Conservation (phyloP, 129 eudicot species). For the Flaveria trinervia region DNA sequence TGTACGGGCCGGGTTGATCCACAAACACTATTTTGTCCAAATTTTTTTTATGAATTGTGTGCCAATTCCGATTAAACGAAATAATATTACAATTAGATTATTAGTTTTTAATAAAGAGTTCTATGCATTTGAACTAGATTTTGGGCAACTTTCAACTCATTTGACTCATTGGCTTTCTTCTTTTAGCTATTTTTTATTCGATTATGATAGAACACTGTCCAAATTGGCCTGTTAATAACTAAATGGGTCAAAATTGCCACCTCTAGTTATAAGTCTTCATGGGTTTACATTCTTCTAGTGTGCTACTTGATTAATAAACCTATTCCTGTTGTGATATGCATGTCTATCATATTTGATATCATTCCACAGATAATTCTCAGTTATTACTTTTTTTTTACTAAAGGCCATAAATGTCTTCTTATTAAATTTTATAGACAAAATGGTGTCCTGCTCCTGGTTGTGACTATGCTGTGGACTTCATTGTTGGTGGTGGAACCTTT, state of each 20-base stretch:
- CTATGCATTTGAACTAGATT: neutral
- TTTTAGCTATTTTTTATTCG: neutral
- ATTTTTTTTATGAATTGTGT: neutral
- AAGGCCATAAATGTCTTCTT: constrained; percentile 4
- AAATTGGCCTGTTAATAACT: neutral
- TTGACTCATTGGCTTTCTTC: neutral
- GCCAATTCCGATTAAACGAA: neutral
- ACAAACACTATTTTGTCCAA: neutral
- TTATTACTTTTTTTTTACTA: constrained; percentile 11
- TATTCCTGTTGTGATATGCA: neutral
- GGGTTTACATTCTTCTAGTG: neutral
- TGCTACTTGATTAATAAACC: neutral
- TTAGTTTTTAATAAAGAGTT: neutral
- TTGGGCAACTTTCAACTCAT: neutral
- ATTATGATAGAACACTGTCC: neutral
- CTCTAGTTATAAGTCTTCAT: neutral
- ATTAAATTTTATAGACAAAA: constrained; percentile 50
- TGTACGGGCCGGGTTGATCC: neutral
- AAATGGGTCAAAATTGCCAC: neutral
- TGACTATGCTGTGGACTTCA: constrained; percentile 76
- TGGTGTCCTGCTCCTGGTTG: constrained; percentile 98
- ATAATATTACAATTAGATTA: neutral
- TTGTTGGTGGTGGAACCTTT: constrained; percentile 78
- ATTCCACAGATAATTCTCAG: neutral
- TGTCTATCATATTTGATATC: neutral